phyloP scores from a whole-genome alignment of 2,329 filamentous ascomycete species.

The Zasmidium citrigriseum region DNA sequence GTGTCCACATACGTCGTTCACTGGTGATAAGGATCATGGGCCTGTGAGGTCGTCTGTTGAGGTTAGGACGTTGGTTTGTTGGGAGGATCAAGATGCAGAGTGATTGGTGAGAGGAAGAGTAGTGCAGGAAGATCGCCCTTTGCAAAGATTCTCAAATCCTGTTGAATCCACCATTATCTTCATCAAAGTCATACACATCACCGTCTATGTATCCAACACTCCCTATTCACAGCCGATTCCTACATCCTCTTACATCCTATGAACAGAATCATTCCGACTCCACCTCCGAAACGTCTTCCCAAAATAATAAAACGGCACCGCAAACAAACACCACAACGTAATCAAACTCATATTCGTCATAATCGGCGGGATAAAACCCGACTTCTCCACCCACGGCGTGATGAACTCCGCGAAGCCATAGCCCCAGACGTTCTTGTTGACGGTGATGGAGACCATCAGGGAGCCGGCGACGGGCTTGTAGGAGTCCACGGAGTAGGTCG shows the following conservation, averaged over 20 bases:
- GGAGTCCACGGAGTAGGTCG: constrained; percentile 62
- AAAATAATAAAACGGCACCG: constrained; percentile 58
- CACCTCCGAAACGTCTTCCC: constrained; percentile 61
- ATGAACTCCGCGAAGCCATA: constrained; percentile 54
- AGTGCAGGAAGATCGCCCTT: too few relatives aligned
- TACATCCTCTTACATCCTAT: constrained; percentile 48
- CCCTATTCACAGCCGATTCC: neutral
- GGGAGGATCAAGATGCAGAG: too few relatives aligned
- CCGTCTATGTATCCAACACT: too few relatives aligned
- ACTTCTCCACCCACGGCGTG: constrained; percentile 49
- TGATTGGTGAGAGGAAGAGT: too few relatives aligned
- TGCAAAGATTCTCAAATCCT: too few relatives aligned
- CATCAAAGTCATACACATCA: too few relatives aligned
- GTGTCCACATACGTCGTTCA: too few relatives aligned
- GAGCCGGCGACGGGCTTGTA: constrained; percentile 65
- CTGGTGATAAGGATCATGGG: too few relatives aligned
- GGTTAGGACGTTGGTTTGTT: too few relatives aligned
- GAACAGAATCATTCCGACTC: constrained; percentile 58
- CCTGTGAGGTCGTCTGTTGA: too few relatives aligned
- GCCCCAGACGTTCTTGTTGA: constrained; percentile 65
- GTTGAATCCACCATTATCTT: too few relatives aligned
- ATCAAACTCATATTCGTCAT: constrained; percentile 61
- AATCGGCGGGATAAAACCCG: constrained; percentile 57
- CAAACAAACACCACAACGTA: constrained; percentile 56
- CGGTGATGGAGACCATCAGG: constrained; percentile 62